Evolutionary conservation across 768 basidiomycete genomes (phyloP).

Genomic region (Lactifluus subvellereus): DNA sequence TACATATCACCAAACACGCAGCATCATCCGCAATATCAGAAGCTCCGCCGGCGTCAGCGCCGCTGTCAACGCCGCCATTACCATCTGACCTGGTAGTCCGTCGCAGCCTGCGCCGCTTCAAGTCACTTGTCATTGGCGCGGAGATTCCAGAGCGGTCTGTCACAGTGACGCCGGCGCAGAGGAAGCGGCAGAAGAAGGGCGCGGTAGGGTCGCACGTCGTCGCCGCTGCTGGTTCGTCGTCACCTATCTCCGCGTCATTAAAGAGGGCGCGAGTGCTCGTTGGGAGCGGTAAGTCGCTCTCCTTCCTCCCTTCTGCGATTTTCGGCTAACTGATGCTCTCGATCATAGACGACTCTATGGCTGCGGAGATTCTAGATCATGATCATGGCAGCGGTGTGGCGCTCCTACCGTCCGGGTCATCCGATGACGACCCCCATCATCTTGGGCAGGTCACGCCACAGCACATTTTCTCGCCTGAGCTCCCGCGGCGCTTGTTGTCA

Average conservation of each 20-base stretch:
- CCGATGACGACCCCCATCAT: constrained; percentile 57
- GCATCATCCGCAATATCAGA: neutral
- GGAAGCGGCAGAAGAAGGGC: constrained; percentile 11
- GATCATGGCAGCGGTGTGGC: neutral
- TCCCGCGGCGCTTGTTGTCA: constrained; percentile 33
- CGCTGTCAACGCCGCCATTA: neutral
- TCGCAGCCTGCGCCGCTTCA: constrained; percentile 21
- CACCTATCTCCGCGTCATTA: constrained; percentile 26
- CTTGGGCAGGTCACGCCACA: constrained; percentile 66
- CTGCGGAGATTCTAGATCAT: constrained; percentile 27
- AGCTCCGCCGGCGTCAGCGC: neutral
- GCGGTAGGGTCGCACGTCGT: neutral
- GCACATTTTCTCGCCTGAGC: constrained; percentile 56
- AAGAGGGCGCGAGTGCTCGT: constrained; percentile 25
- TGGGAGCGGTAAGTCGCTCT: constrained; percentile 33
- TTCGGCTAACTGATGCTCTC: neutral
- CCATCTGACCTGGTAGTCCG: neutral
- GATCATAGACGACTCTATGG: constrained; percentile 46
- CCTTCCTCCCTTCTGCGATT: neutral
- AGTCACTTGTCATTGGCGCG: constrained; percentile 9
- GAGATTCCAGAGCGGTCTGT: neutral
- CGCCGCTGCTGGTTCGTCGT: constrained; percentile 6
- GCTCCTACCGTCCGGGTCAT: constrained; percentile 33
- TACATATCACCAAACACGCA: neutral
- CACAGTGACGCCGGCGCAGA: neutral